Percentiles rank a stretch among this genome's conserved stretches.
Conservation (phyloP, 2,329 filamentous ascomycete genomes). For the Trichoderma aggressivum region DNA sequence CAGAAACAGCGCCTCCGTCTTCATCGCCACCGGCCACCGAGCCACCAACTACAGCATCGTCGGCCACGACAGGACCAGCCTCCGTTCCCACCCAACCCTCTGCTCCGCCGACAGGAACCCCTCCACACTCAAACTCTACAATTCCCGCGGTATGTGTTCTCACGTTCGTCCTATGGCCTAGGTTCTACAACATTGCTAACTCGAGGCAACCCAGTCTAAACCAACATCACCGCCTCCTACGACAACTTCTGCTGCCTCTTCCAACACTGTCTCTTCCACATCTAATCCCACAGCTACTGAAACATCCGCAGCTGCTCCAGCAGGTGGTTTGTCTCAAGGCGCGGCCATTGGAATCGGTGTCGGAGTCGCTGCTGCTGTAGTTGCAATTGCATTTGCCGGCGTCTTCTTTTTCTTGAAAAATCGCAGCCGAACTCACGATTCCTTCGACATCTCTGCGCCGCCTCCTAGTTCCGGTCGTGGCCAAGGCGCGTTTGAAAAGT, state of each 20-base stretch:
- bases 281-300: constrained; percentile 16
- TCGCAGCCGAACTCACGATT: constrained; percentile 28
- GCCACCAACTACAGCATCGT: background rate
- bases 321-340: constrained; percentile 36
- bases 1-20: background rate
- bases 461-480: constrained; percentile 42
- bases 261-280: background rate
- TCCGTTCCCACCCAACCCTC: constrained; percentile 2
- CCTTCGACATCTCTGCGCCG: constrained; percentile 50
- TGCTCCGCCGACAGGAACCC: constrained; percentile 13
- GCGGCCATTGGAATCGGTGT: constrained; percentile 51
- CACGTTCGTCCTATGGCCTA: background rate
- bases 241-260: background rate
- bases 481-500: constrained; percentile 33
- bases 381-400: constrained; percentile 39
- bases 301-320: constrained; percentile 13
- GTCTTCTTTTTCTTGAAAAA: constrained; percentile 38
- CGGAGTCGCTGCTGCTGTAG: constrained; percentile 41
- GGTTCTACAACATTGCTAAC: background rate
- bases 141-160: background rate
- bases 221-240: background rate
- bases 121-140: constrained; percentile 8
- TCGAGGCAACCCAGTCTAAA: background rate
- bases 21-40: background rate
- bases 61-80: constrained; percentile 2